Evolutionary conservation across 2,329 filamentous ascomycete genomes (phyloP).

Genomic region (Epichloe coenophiala): DNA sequence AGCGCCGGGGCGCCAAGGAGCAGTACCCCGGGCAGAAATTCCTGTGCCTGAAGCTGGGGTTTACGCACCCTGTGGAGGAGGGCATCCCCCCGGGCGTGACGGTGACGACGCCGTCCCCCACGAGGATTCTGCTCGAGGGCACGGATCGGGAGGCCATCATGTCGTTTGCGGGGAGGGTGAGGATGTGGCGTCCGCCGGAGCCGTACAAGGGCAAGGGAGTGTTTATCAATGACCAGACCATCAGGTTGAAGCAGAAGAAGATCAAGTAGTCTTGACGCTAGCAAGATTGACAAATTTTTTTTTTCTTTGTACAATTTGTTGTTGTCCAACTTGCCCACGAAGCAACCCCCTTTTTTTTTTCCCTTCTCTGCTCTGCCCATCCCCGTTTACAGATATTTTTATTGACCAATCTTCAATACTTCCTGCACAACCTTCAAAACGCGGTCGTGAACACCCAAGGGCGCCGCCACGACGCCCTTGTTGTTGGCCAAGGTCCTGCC

Average conservation of each 20-base stretch:
- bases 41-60: conserved; percentile 88
- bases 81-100: conserved; percentile 70
- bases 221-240: conserved; percentile 94
- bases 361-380: background rate
- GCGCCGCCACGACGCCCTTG: conserved; percentile 86
- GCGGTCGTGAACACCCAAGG: conserved; percentile 57
- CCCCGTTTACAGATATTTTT: background rate
- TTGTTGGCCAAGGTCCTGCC: conserved; percentile 80
- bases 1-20: conserved; percentile 59
- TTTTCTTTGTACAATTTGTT: too few species aligned
- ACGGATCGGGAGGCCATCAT: conserved; percentile 76
- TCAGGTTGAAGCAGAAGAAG: conserved; percentile 97
- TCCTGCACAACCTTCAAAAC: conserved; percentile 74
- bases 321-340: too few species aligned
- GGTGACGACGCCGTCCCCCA: conserved; percentile 81
- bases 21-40: conserved; percentile 76
- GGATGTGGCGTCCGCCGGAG: conserved; percentile 80
- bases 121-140: conserved; percentile 80
- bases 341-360: too few species aligned
- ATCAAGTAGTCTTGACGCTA: conserved; percentile 50
- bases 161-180: conserved; percentile 80
- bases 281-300: too few species aligned
- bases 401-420: conserved; percentile 41
- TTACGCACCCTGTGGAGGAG: conserved; percentile 89
- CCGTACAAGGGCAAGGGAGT: conserved; percentile 99